Evolutionary conservation across 2,329 filamentous ascomycete species (phyloP).

Genomic region (Lecanosticta acicola): DNA sequence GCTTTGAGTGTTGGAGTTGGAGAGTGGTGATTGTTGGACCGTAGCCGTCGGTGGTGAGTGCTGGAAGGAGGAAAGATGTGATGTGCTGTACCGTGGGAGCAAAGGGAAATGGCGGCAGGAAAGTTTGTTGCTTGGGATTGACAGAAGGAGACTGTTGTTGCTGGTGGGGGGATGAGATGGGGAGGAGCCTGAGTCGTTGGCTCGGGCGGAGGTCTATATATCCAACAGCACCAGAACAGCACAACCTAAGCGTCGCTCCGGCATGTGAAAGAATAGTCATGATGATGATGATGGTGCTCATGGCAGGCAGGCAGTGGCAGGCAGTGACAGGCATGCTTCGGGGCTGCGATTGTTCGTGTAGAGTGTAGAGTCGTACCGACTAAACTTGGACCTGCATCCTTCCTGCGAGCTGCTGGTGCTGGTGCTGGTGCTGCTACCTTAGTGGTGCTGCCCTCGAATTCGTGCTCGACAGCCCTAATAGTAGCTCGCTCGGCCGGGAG

Average conservation of each 20-base stretch:
- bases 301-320: background rate
- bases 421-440: background rate
- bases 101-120: background rate
- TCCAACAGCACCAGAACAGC: conserved; percentile 2
- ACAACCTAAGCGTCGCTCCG: no score
- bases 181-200: conserved; percentile 4
- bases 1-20: conserved; percentile 1
- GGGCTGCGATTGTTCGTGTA: background rate
- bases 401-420: background rate
- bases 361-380: background rate
- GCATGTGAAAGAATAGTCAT: no score
- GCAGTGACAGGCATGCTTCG: background rate
- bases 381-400: background rate
- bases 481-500: background rate
- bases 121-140: background rate
- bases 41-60: background rate
- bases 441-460: background rate
- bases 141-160: conserved; percentile 6
- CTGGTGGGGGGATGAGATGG: conserved; percentile 13
- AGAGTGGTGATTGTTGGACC: background rate
- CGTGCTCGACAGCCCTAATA: no score
- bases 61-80: background rate
- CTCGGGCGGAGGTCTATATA: conserved; percentile 13
- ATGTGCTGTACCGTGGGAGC: background rate
- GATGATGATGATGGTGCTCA: no score